Evolutionary conservation across 352 stramenopile species (phyloP), one percentile per base, ranked within the genome.

Genomic region (Phytopythium sindhum): DNA sequence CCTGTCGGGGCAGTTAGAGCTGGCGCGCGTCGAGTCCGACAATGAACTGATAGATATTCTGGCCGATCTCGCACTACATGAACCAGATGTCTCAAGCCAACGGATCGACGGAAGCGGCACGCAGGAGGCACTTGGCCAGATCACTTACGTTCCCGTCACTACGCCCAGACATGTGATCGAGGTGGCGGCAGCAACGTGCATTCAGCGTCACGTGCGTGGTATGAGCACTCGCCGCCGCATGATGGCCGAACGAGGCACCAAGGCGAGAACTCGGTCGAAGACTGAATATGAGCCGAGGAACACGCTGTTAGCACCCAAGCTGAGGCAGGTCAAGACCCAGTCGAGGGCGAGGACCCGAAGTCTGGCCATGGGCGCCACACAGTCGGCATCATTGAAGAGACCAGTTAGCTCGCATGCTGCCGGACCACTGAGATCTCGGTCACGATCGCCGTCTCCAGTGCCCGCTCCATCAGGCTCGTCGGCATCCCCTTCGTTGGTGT

Each of bases 1-100:
- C 57, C 28, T 61, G 12, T 14, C 51, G 0, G 29, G 29, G 4
- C 26, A 17, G 12, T 53, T 56, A 64, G 63, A 48, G n/a, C 29
- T 24, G 42, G 23, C 50, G 19, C 65, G 58, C 23, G 51, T 67
- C 51, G 65, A 72, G 14, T 76, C 72, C 4, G 74, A 82, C 31
- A 57, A 65, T 2, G 76, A 85, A 14, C 51, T 85, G 48, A 77
- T 82, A 23, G 74, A 82, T n/a, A 69, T 85, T 54, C 45, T 84
- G 19, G 68, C 75, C 15, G 55, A 60, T 4, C 56, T 68, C 23
- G 61, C 72, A 11, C 31, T 47, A 21, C 33, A 64, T 31, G 45
- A 71, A 3, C 10, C 21, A 4, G 23, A 28, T 11, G 2, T 15
- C 4, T 31, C 23, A 26, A 50, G 21, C 42, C 42, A 45, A 23